Evolutionary conservation across 163 green algal genomes (phyloP), one percentile per base, ranked within the genome.

Genomic region (Prototheca wickerhamii): DNA sequence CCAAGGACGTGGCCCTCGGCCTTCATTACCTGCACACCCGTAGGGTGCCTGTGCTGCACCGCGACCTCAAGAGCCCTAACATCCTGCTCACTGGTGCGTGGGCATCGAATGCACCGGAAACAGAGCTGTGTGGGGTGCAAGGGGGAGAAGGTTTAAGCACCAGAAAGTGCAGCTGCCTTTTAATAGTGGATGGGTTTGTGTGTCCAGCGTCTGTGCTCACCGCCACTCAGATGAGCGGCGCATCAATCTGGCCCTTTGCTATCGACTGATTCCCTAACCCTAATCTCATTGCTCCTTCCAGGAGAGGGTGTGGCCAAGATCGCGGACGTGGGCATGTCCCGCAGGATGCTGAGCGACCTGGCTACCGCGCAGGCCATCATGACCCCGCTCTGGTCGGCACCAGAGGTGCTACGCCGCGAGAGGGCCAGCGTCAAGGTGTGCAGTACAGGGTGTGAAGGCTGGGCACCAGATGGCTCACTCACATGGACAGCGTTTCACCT

Each of bases 41-140:
- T 73, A 68, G 89, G 25, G 82, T 85, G 17, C 85, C 83, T 34
- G 86, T 91, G 25, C 56, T 92, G 59, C 85, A 92, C 69, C 75
- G 71, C 23, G 73, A 79, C 69, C 40, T 79, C 3, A 96, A 94
- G 73, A 80, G 67, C 0, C 82, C 87, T 37, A 96, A 96, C 56
- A 65, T 71, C 33, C 52, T 67, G 2, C 30, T 67, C 46, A 56
- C 78, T 8, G 69, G 56, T 71, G 86, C n/a, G n/a, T n/a, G n/a
- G n/a, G n/a, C n/a, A n/a, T n/a, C n/a, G n/a, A n/a, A n/a, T n/a
- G n/a, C n/a, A n/a, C n/a, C n/a, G n/a, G n/a, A n/a, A n/a, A n/a
- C n/a, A n/a, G n/a, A n/a, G n/a, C n/a, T n/a, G n/a, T n/a, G n/a
- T n/a, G n/a, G n/a, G n/a, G n/a, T n/a, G n/a, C n/a, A n/a, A n/a